Base-by-base conservation (phyloP, 495 filamentous ascomycete genomes). In the Glarea lozoyensis region DNA sequence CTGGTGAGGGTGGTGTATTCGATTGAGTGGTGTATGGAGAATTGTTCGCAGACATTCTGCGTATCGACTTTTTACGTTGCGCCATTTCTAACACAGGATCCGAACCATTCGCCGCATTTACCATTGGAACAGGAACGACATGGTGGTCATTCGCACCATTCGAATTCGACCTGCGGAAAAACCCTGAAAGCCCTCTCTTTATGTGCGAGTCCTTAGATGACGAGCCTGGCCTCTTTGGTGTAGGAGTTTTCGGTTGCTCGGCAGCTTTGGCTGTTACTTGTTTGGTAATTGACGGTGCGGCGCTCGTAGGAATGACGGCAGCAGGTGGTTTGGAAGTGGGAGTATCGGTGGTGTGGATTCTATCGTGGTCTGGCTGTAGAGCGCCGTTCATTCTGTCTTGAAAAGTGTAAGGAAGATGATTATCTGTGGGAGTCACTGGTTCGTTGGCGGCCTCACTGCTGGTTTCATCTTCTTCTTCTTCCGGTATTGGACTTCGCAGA, bases 1-100 rank as follows among this genome's bases (percentile, higher is more conserved):
- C 58, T 10, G 69, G 72, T 18, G 72, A 75, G 2, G 72, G 71
- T 15, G 72, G 72, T 10, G 70, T 60, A 46, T 68, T 74, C 17
- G 72, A 73, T 48, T 67, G 60, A n/a, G 68, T 72, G 17, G 68
- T 70, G 41, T 56, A 32, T 18, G 50, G 58, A 23, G 69, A 70
- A 41, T 55, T 63, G 40, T 65, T 60, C 52, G 66, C 62, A 2
- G 69, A 75, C 58, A 47, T 46, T 37, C 53, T 23, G 29, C 48
- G 15, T 29, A 21, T 43, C 43, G 55, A 34, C 30, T 33, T 4
- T 37, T 24, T 33, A 34, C 48, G 43, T 38, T 29, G 40, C 6
- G 51, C 54, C 42, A 53, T 58, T 20, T 56, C 49, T 10, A 63
- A 21, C 25, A 61, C 52, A 2, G 59, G 56, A 21, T 60, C 56